These are phyloP conservation scores for Aspergillus mulundensis DNA, from an alignment of 495 filamentous ascomycete species.

Conservation along the genomic window DNA sequence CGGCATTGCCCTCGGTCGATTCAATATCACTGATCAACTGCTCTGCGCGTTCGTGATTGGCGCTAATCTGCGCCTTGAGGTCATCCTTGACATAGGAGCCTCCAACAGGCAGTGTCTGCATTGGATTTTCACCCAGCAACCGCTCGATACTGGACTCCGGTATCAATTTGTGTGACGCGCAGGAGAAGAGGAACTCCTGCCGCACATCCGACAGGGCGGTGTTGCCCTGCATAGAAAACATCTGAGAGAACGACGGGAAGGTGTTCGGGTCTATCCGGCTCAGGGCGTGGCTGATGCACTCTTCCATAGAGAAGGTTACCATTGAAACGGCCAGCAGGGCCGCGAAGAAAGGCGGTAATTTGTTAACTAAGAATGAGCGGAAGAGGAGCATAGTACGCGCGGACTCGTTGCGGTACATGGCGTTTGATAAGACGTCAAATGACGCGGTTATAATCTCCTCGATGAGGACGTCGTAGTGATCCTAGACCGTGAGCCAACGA, in stretches of 20 bases:
- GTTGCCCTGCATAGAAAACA: conserved; percentile 73
- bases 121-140: conserved; percentile 80
- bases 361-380: conserved; percentile 90
- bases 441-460: conserved; percentile 80
- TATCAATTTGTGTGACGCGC: conserved; percentile 78
- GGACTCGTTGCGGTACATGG: conserved; percentile 74
- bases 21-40: conserved; percentile 76
- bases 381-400: conserved; percentile 69
- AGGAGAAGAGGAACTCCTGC: conserved; percentile 90
- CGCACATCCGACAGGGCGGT: conserved; percentile 77
- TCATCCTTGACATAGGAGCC: conserved; percentile 73
- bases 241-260: conserved; percentile 73
- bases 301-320: conserved; percentile 63
- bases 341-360: conserved; percentile 74
- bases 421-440: conserved; percentile 86
- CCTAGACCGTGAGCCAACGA: conserved; percentile 35
- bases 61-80: conserved; percentile 67
- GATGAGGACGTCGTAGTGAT: conserved; percentile 68
- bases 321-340: conserved; percentile 59
- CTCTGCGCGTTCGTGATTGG: conserved; percentile 67
- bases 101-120: conserved; percentile 70
- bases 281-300: conserved; percentile 76
- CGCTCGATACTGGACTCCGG: conserved; percentile 72
- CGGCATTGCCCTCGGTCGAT: conserved; percentile 92
- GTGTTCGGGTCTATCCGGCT: conserved; percentile 70